A percentile compares a stretch with the other conserved stretches of the same genome.
These are phyloP conservation scores for Fraxinus americana DNA, from an alignment of 257 asterid species.

Conservation along the genomic window DNA sequence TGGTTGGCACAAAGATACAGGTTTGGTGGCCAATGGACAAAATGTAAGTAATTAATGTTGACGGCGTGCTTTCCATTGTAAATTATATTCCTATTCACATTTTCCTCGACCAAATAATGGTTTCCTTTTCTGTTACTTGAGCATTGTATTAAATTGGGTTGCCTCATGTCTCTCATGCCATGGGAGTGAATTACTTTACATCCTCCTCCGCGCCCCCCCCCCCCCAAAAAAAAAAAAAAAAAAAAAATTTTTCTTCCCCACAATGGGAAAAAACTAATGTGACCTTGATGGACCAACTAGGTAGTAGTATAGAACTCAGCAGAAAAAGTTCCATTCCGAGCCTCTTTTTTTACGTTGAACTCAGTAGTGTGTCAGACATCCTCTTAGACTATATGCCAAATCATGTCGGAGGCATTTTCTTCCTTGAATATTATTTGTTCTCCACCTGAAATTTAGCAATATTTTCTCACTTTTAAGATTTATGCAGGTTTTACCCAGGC, in stretches of 20 bases:
- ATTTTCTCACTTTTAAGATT: conserved; percentile 25
- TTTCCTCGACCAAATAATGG: background rate
- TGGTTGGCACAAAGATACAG: conserved; percentile 43
- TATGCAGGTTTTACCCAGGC: conserved; percentile 60
- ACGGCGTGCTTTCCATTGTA: conserved; percentile 9
- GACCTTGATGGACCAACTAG: background rate
- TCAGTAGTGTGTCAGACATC: background rate
- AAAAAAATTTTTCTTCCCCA: background rate
- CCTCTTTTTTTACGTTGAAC: background rate
- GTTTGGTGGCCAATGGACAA: conserved; percentile 66
- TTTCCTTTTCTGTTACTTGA: background rate
- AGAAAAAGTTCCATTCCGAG: background rate
- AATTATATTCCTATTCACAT: conserved; percentile 8
- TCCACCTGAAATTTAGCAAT: conserved; percentile 2
- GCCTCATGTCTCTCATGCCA: conserved; percentile 10
- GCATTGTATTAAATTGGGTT: background rate
- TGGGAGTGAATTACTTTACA: background rate
- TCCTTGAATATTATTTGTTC: background rate
- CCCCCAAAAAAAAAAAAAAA: background rate
- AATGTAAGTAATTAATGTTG: conserved; percentile 36
- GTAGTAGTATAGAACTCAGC: conserved; percentile 3
- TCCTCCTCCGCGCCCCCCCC: background rate
- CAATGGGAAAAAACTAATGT: background rate
- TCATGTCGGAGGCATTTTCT: background rate
- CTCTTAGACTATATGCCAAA: background rate